These are phyloP conservation scores for Alternaria longipes DNA, from an alignment of 2,329 filamentous ascomycete genomes.

Conservation along the genomic window DNA sequence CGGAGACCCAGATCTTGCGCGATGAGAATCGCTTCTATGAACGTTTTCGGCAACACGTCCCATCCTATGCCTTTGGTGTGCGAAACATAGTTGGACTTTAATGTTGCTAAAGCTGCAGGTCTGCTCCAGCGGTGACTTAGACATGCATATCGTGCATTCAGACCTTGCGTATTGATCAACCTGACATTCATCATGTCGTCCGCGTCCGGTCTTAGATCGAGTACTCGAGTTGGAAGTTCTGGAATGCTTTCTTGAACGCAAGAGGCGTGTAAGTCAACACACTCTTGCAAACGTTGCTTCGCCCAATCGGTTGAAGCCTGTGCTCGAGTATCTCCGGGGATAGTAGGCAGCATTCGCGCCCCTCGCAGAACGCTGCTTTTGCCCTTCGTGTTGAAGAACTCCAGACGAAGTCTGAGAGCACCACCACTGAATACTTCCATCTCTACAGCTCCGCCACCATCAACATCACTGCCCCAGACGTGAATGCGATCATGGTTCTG, in stretches of 20 bases:
- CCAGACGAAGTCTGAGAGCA: not conserved
- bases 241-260: no score
- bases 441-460: not conserved
- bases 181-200: not conserved
- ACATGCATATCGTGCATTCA: not conserved
- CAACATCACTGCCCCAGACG: no score
- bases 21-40: rapidly evolving
- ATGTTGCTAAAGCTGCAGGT: rapidly evolving
- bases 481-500: not conserved
- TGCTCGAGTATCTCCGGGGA: no score
- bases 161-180: not conserved
- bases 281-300: no score
- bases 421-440: not conserved
- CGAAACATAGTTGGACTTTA: not conserved
- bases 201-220: not conserved
- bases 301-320: no score
- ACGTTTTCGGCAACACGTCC: not conserved
- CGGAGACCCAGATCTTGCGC: not conserved
- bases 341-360: no score
- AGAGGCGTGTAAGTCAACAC: no score
- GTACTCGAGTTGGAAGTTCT: not conserved
- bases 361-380: no score
- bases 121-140: not conserved
- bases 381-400: not conserved
- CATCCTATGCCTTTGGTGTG: not conserved